Evolutionary conservation across 345 rosid species (phyloP).

Genomic region (Citrus australasica): DNA sequence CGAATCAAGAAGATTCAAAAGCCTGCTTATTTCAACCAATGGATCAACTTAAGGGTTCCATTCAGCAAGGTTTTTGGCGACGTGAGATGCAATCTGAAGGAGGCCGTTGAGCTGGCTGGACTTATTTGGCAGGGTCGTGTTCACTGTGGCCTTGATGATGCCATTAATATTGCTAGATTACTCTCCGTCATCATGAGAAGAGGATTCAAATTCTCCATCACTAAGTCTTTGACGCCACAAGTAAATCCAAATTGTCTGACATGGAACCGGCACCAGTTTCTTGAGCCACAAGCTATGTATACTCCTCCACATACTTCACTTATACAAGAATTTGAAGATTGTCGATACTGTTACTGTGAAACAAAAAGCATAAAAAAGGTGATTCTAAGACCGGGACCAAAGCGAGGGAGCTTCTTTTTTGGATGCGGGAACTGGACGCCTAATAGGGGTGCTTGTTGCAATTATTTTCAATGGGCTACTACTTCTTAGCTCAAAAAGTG

Average conservation of each 20-base stretch:
- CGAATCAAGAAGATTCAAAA: constrained; percentile 41
- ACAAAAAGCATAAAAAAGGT: constrained; percentile 34
- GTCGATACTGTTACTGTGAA: constrained; percentile 20
- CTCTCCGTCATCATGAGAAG: constrained; percentile 33
- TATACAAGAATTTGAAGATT: not conserved
- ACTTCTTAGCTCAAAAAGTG: not conserved
- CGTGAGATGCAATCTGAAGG: constrained; percentile 34
- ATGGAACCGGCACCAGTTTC: not conserved
- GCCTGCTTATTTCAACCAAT: constrained; percentile 45
- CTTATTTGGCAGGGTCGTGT: constrained; percentile 44
- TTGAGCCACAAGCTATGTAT: not conserved
- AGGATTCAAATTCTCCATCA: constrained; percentile 40
- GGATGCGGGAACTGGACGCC: constrained; percentile 56
- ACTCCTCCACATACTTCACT: not conserved
- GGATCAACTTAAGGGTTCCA: constrained; percentile 51
- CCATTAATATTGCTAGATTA: constrained; percentile 45
- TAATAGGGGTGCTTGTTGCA: constrained; percentile 26
- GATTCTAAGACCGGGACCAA: constrained; percentile 47
- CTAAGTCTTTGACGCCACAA: constrained; percentile 22
- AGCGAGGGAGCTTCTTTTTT: constrained; percentile 41
- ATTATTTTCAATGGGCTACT: not conserved
- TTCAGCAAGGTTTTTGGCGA: constrained; percentile 38
- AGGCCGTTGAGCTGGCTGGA: constrained; percentile 42
- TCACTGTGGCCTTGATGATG: constrained; percentile 49
- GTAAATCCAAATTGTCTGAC: not conserved